Conservation (phyloP, 225 moss, liverwort and hornwort genomes). For the Pleurozium schreberi region DNA sequence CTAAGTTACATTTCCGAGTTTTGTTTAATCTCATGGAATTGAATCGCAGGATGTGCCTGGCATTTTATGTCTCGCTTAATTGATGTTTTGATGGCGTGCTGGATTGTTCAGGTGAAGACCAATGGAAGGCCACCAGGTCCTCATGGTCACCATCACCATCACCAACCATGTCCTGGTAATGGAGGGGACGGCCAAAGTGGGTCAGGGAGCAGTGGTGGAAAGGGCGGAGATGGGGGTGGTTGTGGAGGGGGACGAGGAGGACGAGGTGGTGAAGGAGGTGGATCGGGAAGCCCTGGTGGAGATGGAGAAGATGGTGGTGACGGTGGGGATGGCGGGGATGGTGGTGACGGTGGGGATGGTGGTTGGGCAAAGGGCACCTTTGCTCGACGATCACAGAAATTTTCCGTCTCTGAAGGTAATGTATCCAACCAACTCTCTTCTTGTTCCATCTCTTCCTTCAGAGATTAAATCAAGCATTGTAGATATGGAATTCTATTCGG, state of each 20-base stretch:
- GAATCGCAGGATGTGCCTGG: neutral
- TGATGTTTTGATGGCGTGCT: neutral
- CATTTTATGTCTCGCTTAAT: neutral
- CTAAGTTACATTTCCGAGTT: neutral
- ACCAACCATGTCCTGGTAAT: constrained; percentile 1
- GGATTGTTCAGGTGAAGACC: neutral
- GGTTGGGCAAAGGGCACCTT: neutral
- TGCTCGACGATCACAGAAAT: neutral
- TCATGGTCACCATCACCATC: neutral
- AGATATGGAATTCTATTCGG: neutral
- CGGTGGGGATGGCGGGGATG: neutral
- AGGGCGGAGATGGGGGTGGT: constrained; percentile 30
- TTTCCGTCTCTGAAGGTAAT: neutral
- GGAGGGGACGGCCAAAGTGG: constrained; percentile 17
- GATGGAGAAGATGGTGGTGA: neutral
- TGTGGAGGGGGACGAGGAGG: constrained; percentile 13
- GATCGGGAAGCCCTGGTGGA: constrained; percentile 14
- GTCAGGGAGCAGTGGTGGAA: constrained; percentile 9
- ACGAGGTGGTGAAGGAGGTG: constrained; percentile 15
- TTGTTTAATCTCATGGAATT: neutral
- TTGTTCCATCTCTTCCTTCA: neutral
- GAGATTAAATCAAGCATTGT: neutral
- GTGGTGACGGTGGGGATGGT: neutral
- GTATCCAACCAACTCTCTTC: neutral
- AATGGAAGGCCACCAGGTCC: neutral